Evolutionary conservation across 345 rosid genomes (phyloP).

Genomic region (Ricinus communis): DNA sequence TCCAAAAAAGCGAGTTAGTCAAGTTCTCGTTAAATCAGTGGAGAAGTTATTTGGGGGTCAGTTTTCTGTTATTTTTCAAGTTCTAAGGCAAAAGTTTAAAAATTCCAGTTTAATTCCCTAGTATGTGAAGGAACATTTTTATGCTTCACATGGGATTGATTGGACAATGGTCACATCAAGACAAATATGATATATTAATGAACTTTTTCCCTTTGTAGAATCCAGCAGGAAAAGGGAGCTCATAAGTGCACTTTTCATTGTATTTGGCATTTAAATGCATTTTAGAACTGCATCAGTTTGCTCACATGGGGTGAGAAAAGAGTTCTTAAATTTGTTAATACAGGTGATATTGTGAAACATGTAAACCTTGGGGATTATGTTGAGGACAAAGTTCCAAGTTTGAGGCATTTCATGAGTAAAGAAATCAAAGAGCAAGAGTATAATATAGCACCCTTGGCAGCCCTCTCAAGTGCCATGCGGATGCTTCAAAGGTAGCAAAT

Average conservation of each 20-base stretch:
- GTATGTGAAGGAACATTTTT: not conserved
- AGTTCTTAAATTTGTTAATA: not conserved
- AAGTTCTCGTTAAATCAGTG: slow-evolving; percentile 51
- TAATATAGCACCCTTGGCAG: slow-evolving; percentile 64
- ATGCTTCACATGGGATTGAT: not conserved
- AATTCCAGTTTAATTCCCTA: not conserved
- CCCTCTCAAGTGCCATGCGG: slow-evolving; percentile 74
- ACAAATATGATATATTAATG: too few species aligned
- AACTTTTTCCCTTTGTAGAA: too few species aligned
- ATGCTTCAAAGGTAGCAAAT: slow-evolving; percentile 57
- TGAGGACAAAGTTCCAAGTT: slow-evolving; percentile 60
- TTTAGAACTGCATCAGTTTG: not conserved
- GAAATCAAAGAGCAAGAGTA: slow-evolving; percentile 38
- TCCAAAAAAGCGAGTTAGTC: slow-evolving; percentile 47
- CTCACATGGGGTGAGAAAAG: too few species aligned
- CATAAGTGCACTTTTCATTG: too few species aligned
- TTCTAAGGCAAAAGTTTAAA: not conserved
- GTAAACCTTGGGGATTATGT: slow-evolving; percentile 58
- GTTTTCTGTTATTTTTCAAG: not conserved
- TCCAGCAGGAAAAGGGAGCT: too few species aligned
- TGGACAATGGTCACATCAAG: not conserved
- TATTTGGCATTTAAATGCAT: not conserved
- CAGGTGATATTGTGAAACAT: slow-evolving; percentile 56
- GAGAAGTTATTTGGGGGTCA: slow-evolving; percentile 67
- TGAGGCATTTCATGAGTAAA: slow-evolving; percentile 56